phyloP scores from a whole-genome alignment of 164 flowering plant genomes.

The Platanus orientalis region DNA sequence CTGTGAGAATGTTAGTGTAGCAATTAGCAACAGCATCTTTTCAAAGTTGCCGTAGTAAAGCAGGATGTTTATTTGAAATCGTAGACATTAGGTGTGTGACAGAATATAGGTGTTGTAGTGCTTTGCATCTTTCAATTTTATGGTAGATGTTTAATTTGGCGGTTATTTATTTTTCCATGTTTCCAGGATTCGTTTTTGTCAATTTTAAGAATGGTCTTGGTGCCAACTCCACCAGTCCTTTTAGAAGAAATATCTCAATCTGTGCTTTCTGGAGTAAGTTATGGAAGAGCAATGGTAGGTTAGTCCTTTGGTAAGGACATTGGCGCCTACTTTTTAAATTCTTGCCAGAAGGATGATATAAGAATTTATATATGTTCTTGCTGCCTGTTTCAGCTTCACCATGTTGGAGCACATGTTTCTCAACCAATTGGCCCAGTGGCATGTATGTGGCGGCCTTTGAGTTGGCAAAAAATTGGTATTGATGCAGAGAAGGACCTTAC shows the following conservation, averaged over 20 bases:
- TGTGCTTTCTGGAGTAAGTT: constrained; percentile 33
- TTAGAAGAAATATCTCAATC: no score
- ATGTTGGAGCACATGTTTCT: constrained; percentile 16
- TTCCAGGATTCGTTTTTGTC: constrained; percentile 59
- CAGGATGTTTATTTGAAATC: not conserved
- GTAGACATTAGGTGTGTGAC: no score
- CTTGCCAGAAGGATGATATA: not conserved
- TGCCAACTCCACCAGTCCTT: constrained; percentile 39
- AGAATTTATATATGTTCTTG: constrained; percentile 1
- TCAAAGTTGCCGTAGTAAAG: no score
- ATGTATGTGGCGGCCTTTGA: constrained; percentile 75
- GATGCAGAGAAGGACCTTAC: no score
- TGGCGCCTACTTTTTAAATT: no score
- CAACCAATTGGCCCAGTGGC: constrained; percentile 72
- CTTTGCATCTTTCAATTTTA: no score
- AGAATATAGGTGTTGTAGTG: not conserved
- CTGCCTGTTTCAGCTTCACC: constrained; percentile 32
- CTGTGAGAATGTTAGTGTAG: no score
- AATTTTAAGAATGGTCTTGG: constrained; percentile 50
- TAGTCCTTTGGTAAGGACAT: constrained; percentile 10
- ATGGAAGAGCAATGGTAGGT: constrained; percentile 75
- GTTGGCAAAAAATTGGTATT: not conserved
- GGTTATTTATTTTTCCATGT: constrained; percentile 5
- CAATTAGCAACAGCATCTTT: no score
- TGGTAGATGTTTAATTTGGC: no score